These are phyloP conservation scores for Aspergillus tubingensis DNA, from an alignment of 2,329 filamentous ascomycete genomes.

Conservation along the genomic window DNA sequence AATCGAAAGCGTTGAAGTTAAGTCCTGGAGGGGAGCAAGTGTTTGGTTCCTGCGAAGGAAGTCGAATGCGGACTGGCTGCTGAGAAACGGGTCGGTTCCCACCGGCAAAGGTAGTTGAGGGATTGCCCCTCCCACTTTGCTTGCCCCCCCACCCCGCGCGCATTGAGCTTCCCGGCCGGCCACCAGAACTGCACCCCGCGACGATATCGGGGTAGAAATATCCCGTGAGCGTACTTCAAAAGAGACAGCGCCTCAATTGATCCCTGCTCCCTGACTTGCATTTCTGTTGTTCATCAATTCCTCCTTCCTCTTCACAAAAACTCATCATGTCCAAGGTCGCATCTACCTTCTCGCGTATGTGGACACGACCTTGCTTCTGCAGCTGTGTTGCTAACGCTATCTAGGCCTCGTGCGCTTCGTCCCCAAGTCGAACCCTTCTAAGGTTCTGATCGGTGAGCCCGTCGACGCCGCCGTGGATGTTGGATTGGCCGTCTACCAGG, in stretches of 20 bases:
- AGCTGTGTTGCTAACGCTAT: slow-evolving; percentile 5
- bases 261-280: neutral
- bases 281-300: neutral
- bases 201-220: slow-evolving; percentile 29
- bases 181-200: neutral
- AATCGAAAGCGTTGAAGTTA: neutral
- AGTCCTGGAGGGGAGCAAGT: neutral
- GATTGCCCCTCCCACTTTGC: neutral
- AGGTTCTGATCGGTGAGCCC: slow-evolving; percentile 60
- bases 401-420: slow-evolving; percentile 63
- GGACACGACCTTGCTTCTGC: neutral
- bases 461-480: slow-evolving; percentile 57
- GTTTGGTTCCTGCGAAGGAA: neutral
- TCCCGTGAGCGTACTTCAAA: slow-evolving; percentile 14
- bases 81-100: neutral
- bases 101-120: neutral
- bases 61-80: neutral
- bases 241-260: neutral
- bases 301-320: neutral
- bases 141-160: neutral
- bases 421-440: slow-evolving; percentile 53
- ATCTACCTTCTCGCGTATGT: slow-evolving; percentile 40
- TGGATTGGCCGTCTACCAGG: slow-evolving; percentile 58
- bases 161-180: neutral
- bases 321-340: slow-evolving; percentile 38